These are phyloP conservation scores for Serendipita vermifera DNA, from an alignment of 768 basidiomycete species.

Conservation along the genomic window DNA sequence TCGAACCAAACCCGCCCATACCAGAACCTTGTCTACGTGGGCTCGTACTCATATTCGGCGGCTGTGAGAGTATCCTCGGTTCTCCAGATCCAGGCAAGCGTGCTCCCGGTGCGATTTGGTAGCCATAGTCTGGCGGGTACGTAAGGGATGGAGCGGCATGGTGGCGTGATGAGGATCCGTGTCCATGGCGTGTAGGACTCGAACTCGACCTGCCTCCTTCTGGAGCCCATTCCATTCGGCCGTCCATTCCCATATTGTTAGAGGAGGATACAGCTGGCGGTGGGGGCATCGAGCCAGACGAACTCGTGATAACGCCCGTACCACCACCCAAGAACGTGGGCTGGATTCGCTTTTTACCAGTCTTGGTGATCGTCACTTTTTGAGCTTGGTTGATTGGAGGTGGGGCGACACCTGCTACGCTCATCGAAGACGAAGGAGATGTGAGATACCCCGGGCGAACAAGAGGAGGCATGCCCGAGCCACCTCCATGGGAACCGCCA, in stretches of 20 bases:
- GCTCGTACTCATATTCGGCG: constrained; percentile 12
- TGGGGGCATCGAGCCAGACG: neutral
- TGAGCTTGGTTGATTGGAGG: constrained; percentile 17
- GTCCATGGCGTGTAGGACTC: neutral
- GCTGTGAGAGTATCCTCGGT: neutral
- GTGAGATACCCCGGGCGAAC: constrained; percentile 8
- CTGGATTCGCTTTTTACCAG: constrained; percentile 51
- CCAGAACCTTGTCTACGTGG: constrained; percentile 19
- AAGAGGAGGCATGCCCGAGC: constrained; percentile 16
- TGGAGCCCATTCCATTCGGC: constrained; percentile 9
- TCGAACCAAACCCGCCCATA: constrained; percentile 42
- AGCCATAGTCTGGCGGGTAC: constrained; percentile 8
- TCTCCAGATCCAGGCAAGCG: neutral
- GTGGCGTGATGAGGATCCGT: constrained; percentile 9
- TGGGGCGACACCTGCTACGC: constrained; percentile 5
- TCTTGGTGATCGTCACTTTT: constrained; percentile 20
- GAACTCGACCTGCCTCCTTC: neutral
- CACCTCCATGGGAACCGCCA: constrained; percentile 61
- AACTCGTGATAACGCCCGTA: constrained; percentile 16
- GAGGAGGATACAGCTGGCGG: neutral
- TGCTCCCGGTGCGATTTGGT: neutral
- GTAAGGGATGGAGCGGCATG: constrained; percentile 17
- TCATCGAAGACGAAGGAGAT: constrained; percentile 7
- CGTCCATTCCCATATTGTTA: neutral
- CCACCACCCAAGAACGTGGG: constrained; percentile 29